A percentile compares a stretch with the other conserved stretches of the same genome.
Evolutionary conservation across 2,329 filamentous ascomycete species (phyloP).

Genomic region (Fusarium phyllophilum): DNA sequence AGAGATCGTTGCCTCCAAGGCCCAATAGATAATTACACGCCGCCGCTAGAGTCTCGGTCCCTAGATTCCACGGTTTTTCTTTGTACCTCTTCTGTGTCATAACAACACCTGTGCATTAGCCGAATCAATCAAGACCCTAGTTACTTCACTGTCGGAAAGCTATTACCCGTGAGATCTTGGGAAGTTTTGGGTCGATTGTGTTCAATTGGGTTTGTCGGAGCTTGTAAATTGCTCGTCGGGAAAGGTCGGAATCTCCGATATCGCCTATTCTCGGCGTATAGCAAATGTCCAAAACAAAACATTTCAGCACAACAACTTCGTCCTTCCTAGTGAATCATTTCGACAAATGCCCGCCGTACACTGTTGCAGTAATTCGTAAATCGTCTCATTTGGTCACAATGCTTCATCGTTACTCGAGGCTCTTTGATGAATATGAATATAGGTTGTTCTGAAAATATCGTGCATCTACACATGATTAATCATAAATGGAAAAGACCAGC

Average conservation of each 20-base stretch:
- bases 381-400: background rate
- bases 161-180: slow-evolving; percentile 33
- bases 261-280: slow-evolving; percentile 24
- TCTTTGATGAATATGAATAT: background rate
- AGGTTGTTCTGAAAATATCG: slow-evolving; percentile 4
- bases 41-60: slow-evolving; percentile 50
- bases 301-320: slow-evolving; percentile 17
- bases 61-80: slow-evolving; percentile 57
- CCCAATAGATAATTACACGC: slow-evolving; percentile 63
- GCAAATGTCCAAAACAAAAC: slow-evolving; percentile 32
- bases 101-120: slow-evolving; percentile 70
- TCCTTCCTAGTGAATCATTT: background rate
- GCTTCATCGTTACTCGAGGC: background rate
- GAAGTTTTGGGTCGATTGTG: slow-evolving; percentile 32
- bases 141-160: slow-evolving; percentile 37
- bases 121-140: slow-evolving; percentile 57
- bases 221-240: slow-evolving; percentile 40
- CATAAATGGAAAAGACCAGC: slow-evolving; percentile 26
- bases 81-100: slow-evolving; percentile 65
- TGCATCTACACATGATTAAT: slow-evolving; percentile 19
- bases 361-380: background rate
- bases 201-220: slow-evolving; percentile 35
- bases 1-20: slow-evolving; percentile 73
- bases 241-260: slow-evolving; percentile 42
- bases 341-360: background rate